Conservation (phyloP, 768 basidiomycete genomes). For the Psilocybe subaeruginosa region DNA sequence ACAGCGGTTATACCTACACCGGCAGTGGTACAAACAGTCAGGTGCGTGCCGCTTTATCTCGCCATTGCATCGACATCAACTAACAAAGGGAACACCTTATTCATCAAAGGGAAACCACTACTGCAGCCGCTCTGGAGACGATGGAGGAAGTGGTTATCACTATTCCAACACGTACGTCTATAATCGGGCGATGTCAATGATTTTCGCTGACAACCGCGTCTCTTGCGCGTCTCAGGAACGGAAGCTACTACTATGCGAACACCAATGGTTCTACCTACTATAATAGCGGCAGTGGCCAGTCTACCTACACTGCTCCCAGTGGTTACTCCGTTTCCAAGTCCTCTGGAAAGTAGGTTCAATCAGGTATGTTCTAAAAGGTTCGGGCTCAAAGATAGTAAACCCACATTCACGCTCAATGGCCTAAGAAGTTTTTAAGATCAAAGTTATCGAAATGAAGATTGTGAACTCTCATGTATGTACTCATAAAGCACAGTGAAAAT, state of each 20-base stretch:
- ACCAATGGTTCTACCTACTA: constrained; percentile 64
- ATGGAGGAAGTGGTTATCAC: constrained; percentile 52
- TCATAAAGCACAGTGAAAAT: no score
- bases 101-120: constrained; percentile 60
- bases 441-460: no score
- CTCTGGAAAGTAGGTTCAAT: constrained; percentile 12
- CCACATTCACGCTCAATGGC: no score
- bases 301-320: constrained; percentile 53
- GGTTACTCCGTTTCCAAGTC: constrained; percentile 22
- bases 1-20: constrained; percentile 41
- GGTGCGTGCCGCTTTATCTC: constrained; percentile 4
- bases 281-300: constrained; percentile 48
- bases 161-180: constrained; percentile 60
- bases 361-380: neutral
- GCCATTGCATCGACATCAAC: neutral
- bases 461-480: no score
- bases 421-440: no score
- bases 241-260: constrained; percentile 68
- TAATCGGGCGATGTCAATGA: neutral
- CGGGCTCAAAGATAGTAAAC: neutral
- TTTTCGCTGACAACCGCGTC: constrained; percentile 26
- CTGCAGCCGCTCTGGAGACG: constrained; percentile 52
- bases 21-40: constrained; percentile 52
- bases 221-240: constrained; percentile 32
- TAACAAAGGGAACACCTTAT: neutral